Evolutionary conservation across 306 rosid genomes (phyloP).

Genomic region (Rubus parviflorus): DNA sequence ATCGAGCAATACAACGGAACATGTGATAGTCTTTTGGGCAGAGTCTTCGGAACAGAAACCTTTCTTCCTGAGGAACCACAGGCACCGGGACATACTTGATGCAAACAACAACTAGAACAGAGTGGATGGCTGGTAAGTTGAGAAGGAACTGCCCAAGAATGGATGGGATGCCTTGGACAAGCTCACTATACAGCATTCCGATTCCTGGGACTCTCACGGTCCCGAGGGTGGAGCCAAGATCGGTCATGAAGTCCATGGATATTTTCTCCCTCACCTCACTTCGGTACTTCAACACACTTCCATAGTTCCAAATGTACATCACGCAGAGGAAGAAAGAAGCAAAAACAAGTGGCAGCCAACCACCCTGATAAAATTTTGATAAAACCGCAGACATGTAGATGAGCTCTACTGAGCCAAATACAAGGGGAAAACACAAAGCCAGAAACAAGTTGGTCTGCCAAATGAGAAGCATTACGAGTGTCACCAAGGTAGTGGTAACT

Average conservation of each 20-base stretch:
- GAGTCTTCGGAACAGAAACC: slow-evolving; percentile 86
- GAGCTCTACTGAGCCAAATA: slow-evolving; percentile 84
- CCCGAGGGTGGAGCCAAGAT: slow-evolving; percentile 85
- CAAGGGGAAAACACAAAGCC: slow-evolving; percentile 63
- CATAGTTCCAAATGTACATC: slow-evolving; percentile 99
- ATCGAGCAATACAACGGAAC: slow-evolving; percentile 88
- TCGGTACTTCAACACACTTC: slow-evolving; percentile 87
- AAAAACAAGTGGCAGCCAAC: slow-evolving; percentile 94
- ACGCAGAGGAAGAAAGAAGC: slow-evolving; percentile 75
- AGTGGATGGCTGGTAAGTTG: slow-evolving; percentile 91
- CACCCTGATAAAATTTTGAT: slow-evolving; percentile 72
- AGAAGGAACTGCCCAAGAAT: slow-evolving; percentile 84
- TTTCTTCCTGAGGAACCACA: slow-evolving; percentile 91
- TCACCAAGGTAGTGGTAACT: slow-evolving; percentile 85
- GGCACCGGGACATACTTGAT: slow-evolving; percentile 93
- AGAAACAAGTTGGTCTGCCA: slow-evolving; percentile 91
- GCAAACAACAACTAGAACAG: slow-evolving; percentile 81
- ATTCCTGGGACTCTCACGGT: slow-evolving; percentile 94
- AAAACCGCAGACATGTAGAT: slow-evolving; percentile 79
- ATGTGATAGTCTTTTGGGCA: slow-evolving; percentile 95
- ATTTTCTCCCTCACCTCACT: slow-evolving; percentile 84
- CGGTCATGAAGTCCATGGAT: slow-evolving; percentile 74
- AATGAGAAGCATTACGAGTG: slow-evolving; percentile 88
- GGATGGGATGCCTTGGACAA: slow-evolving; percentile 95
- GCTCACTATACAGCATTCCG: slow-evolving; percentile 89